Evolutionary conservation across 2,329 filamentous ascomycete species (phyloP).

Genomic region (Cladosporium sp.): DNA sequence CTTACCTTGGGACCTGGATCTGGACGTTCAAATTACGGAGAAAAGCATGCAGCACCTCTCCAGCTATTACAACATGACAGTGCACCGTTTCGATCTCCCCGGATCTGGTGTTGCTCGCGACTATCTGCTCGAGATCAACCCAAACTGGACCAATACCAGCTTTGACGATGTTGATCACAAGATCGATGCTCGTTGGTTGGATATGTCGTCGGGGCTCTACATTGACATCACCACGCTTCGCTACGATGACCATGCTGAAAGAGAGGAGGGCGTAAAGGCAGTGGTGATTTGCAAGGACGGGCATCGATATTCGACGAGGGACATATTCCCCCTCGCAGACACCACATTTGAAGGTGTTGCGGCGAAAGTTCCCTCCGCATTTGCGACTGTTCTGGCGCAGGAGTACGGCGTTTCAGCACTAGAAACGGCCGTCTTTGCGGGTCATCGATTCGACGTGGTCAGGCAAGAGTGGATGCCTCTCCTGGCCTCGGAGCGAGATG

Average conservation of each 20-base stretch:
- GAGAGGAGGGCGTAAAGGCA: conserved; percentile 27
- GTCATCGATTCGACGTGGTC: too few species aligned
- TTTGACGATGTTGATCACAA: conserved; percentile 45
- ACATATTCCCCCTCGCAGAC: conserved; percentile 52
- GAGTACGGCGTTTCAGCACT: conserved; percentile 38
- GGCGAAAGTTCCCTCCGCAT: conserved; percentile 52
- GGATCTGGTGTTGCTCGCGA: too few species aligned
- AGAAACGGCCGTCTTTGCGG: too few species aligned
- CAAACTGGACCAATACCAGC: conserved; percentile 43
- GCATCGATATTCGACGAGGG: conserved; percentile 46
- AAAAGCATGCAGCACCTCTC: conserved; percentile 49
- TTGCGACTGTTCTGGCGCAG: conserved; percentile 46
- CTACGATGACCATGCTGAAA: conserved; percentile 36
- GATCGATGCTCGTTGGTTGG: conserved; percentile 57
- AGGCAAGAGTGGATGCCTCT: too few species aligned
- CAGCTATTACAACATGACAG: conserved; percentile 56
- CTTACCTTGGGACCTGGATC: conserved; percentile 56
- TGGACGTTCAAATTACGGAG: conserved; percentile 56
- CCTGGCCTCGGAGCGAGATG: too few species aligned
- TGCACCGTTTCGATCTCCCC: conserved; percentile 19
- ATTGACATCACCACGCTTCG: conserved; percentile 56
- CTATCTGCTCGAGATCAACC: conserved; percentile 56
- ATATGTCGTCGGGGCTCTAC: conserved; percentile 52
- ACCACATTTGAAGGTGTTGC: conserved; percentile 48
- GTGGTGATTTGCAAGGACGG: conserved; percentile 52